Percentiles rank a stretch among this genome's conserved stretches.
These are phyloP conservation scores for Rhododendron williamsianum DNA, from an alignment of 148 eudicot genomes.

Conservation along the genomic window DNA sequence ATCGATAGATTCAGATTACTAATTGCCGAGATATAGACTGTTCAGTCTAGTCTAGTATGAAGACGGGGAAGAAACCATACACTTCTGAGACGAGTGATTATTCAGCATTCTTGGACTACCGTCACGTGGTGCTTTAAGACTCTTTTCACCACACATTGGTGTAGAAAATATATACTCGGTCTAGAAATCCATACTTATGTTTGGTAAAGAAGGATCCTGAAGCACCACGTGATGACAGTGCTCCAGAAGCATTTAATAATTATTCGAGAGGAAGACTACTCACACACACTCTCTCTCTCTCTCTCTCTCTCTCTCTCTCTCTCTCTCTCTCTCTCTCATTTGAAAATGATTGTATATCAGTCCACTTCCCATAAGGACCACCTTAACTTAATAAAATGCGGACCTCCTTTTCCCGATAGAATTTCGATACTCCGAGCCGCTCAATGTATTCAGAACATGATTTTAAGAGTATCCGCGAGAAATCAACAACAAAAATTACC, in stretches of 20 bases:
- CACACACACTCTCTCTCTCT: too few relatives aligned
- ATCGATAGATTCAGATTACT: background rate
- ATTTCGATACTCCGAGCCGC: too few relatives aligned
- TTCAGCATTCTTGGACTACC: background rate
- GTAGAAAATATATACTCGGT: background rate
- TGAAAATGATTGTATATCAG: too few relatives aligned
- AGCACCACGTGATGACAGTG: background rate
- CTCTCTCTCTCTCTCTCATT: too few relatives aligned
- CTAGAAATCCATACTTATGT: slow-evolving; percentile 1
- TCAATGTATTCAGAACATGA: too few relatives aligned
- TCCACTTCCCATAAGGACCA: too few relatives aligned
- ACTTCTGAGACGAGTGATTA: background rate
- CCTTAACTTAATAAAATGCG: too few relatives aligned
- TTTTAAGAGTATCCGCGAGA: too few relatives aligned
- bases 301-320: too few relatives aligned
- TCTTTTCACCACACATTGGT: background rate
- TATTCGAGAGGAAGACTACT: background rate
- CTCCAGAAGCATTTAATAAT: background rate
- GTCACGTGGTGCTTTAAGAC: background rate
- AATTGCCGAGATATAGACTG: background rate
- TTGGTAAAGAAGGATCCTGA: background rate
- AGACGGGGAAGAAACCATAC: background rate
- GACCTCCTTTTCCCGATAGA: background rate
- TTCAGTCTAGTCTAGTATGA: background rate
- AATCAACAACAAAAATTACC: too few relatives aligned